A percentile compares a stretch with the other conserved stretches of the same genome.
Evolutionary conservation across 164 flowering plant genomes (phyloP).

Genomic region (Amborella trichopoda): DNA sequence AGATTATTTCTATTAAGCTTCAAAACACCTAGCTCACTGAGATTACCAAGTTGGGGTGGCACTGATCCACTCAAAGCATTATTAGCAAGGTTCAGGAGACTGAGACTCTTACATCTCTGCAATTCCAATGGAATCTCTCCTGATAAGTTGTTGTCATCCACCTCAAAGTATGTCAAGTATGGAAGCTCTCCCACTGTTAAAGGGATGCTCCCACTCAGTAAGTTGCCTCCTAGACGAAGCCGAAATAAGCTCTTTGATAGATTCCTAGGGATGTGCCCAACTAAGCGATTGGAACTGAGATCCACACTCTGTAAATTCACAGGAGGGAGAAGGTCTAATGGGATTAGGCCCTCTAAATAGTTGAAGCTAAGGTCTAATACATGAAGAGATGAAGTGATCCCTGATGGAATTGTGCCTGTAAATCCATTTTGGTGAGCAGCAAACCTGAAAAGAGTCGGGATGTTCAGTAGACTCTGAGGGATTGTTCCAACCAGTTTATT

Average conservation of each 20-base stretch:
- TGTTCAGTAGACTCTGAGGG: conserved; percentile 24
- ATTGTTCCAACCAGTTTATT: conserved; percentile 37
- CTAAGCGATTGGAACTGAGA: conserved; percentile 34
- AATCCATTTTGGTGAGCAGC: conserved; percentile 48
- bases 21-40: conserved; percentile 35
- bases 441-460: conserved; percentile 33
- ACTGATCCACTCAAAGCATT: conserved; percentile 33
- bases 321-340: conserved; percentile 30
- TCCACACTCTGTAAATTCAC: conserved; percentile 33
- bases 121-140: conserved; percentile 38
- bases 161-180: conserved; percentile 45
- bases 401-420: conserved; percentile 33
- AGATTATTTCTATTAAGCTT: conserved; percentile 39
- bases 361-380: conserved; percentile 58
- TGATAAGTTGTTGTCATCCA: conserved; percentile 34
- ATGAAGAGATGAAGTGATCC: conserved; percentile 20
- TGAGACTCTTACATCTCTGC: conserved; percentile 30
- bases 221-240: conserved; percentile 47
- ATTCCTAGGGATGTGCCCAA: conserved; percentile 32
- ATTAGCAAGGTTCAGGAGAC: conserved; percentile 40
- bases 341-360: conserved; percentile 30
- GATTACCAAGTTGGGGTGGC: conserved; percentile 34
- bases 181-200: conserved; percentile 10
- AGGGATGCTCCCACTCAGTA: conserved; percentile 28
- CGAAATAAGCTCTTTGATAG: conserved; percentile 32